Percentiles rank a stretch among this genome's conserved stretches.
Conservation (phyloP, 1,139 yeast species). For the Suhomyces maxii region DNA sequence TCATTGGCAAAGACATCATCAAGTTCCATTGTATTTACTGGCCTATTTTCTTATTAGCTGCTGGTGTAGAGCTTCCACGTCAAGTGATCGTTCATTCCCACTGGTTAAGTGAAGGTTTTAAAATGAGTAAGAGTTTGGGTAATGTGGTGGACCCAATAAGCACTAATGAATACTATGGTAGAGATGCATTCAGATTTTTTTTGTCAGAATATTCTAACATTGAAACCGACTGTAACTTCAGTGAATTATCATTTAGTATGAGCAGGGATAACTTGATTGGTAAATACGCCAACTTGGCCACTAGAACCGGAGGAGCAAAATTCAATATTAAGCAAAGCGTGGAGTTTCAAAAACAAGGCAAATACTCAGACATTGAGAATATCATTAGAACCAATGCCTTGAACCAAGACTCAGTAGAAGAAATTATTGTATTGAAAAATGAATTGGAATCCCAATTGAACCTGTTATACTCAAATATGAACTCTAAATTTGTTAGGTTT, state of each 20-base stretch:
- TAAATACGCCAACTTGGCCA: constrained; percentile 77
- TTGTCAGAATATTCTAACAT: constrained; percentile 74
- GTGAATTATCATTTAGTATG: constrained; percentile 54
- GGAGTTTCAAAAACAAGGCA: constrained; percentile 17
- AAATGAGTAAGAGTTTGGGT: constrained; percentile 92
- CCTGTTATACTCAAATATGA: constrained; percentile 32
- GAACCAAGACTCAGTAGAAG: constrained; percentile 12
- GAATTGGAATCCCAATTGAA: constrained; percentile 23
- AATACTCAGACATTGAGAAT: constrained; percentile 26
- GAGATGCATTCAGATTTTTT: constrained; percentile 75
- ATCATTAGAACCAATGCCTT: constrained; percentile 18
- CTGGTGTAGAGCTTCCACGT: constrained; percentile 65
- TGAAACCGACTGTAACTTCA: constrained; percentile 76
- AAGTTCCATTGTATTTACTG: constrained; percentile 90
- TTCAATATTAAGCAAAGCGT: constrained; percentile 60
- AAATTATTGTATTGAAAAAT: constrained; percentile 18
- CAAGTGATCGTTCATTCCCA: constrained; percentile 89
- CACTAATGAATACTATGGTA: constrained; percentile 60
- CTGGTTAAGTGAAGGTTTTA: constrained; percentile 86
- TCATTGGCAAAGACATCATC: constrained; percentile 88
- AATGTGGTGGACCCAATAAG: constrained; percentile 92
- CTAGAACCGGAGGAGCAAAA: constrained; percentile 70
- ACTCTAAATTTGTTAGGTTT: constrained; percentile 43
- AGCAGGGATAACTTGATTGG: constrained; percentile 71
- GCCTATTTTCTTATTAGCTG: constrained; percentile 92